These are phyloP conservation scores for Colletotrichum sp. DNA, from an alignment of 2,329 filamentous ascomycete genomes.

Conservation along the genomic window DNA sequence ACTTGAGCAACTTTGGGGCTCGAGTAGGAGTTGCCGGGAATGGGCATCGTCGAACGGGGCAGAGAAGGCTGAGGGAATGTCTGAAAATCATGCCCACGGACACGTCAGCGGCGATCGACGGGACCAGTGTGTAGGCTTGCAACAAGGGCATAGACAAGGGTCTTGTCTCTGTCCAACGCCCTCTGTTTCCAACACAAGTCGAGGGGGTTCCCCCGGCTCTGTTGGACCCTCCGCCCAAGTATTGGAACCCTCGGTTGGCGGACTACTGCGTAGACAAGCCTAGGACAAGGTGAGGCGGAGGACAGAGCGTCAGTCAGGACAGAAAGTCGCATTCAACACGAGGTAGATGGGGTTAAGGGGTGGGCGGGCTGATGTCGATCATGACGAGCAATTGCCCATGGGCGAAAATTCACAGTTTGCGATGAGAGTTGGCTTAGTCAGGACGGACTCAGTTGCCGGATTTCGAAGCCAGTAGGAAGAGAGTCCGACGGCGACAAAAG, in stretches of 20 bases:
- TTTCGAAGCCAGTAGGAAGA: background rate
- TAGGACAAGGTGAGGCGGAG: conserved; percentile 5
- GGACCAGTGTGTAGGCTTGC: background rate
- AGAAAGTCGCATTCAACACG: background rate
- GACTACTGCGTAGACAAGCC: background rate
- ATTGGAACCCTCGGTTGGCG: background rate
- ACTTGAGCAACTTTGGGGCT: background rate
- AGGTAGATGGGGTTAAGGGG: background rate
- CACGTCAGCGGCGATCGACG: background rate
- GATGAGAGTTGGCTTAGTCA: background rate
- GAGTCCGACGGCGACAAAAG: background rate
- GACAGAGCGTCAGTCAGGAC: background rate
- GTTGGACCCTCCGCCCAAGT: background rate
- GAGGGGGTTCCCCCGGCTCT: background rate
- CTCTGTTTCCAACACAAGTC: background rate
- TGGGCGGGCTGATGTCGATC: background rate
- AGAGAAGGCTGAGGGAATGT: background rate
- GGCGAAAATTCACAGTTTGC: background rate
- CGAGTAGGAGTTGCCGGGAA: background rate
- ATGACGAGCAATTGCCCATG: background rate
- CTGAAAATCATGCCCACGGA: background rate
- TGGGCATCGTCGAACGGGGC: background rate
- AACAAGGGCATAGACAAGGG: background rate
- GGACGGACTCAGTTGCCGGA: background rate
- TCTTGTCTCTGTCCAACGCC: background rate